Evolutionary conservation across 371 early-diverging fungal species (phyloP).

Genomic region (Choanephora cucurbitarum): DNA sequence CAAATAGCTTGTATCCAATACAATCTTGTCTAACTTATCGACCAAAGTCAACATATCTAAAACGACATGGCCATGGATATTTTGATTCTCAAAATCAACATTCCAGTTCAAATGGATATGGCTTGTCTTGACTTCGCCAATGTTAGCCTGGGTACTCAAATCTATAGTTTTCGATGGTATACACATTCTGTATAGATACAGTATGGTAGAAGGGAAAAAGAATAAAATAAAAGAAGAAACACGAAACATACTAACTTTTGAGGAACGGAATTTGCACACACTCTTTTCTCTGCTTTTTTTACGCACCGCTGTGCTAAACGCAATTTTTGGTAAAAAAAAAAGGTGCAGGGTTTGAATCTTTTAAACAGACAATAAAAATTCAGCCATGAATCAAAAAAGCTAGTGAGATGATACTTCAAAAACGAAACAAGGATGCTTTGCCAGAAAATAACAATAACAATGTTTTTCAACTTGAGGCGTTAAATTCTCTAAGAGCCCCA

Average conservation of each 20-base stretch:
- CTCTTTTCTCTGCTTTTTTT: no score
- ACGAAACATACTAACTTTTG: conserved; percentile 4
- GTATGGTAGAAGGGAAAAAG: conserved; percentile 10
- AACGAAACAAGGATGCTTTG: no score
- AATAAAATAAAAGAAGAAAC: conserved; percentile 14
- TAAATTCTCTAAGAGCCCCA: no score
- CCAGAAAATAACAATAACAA: no score
- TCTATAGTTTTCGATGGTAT: conserved; percentile 20
- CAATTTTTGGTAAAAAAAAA: no score
- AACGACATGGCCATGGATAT: conserved; percentile 67
- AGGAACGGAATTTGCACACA: background rate
- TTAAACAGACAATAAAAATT: no score
- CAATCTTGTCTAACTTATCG: conserved; percentile 59
- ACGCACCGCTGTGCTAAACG: no score
- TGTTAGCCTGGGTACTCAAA: conserved; percentile 78
- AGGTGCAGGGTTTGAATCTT: no score
- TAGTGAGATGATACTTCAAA: no score
- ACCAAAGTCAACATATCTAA: conserved; percentile 55
- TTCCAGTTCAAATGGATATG: conserved; percentile 78
- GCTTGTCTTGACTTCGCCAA: conserved; percentile 67
- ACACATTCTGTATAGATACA: conserved; percentile 20
- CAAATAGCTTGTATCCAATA: conserved; percentile 79
- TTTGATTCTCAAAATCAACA: conserved; percentile 75
- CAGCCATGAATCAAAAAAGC: no score
- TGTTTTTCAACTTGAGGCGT: no score